Evolutionary conservation across 495 filamentous ascomycete genomes (phyloP).

Genomic region (Xeromyces bisporus): DNA sequence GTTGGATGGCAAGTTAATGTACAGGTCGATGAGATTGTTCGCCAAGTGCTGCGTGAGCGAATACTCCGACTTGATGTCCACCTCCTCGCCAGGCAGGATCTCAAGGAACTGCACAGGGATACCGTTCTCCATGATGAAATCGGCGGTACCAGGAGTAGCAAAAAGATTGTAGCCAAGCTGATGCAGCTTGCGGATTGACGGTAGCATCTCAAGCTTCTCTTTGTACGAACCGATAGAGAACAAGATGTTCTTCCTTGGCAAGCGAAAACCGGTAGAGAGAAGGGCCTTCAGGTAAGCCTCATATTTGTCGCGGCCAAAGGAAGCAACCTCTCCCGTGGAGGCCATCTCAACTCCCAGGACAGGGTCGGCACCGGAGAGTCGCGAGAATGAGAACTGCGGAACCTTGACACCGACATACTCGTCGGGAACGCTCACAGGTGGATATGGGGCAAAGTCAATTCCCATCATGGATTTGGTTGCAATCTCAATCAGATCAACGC

Average conservation of each 20-base stretch:
- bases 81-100: conserved; percentile 49
- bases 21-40: conserved; percentile 93
- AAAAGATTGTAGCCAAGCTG: conserved; percentile 86
- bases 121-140: conserved; percentile 83
- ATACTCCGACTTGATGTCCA: conserved; percentile 86
- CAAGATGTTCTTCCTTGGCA: conserved; percentile 90
- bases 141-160: conserved; percentile 86
- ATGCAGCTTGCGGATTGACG: conserved; percentile 75
- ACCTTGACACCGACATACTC: conserved; percentile 95
- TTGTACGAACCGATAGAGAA: conserved; percentile 94
- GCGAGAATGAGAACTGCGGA: conserved; percentile 96
- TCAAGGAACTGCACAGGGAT: conserved; percentile 86
- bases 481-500: conserved; percentile 95
- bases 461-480: conserved; percentile 95
- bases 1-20: conserved; percentile 96
- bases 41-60: conserved; percentile 88
- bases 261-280: conserved; percentile 85
- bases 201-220: conserved; percentile 93
- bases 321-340: conserved; percentile 94
- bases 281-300: conserved; percentile 95
- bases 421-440: conserved; percentile 51
- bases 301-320: conserved; percentile 88
- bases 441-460: conserved; percentile 65
- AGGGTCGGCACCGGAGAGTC: conserved; percentile 87
- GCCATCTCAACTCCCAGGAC: conserved; percentile 98